Evolutionary conservation across 2,329 filamentous ascomycete species (phyloP), one percentile per base, ranked within the genome.

Genomic region (Keithomyces neogunnii): DNA sequence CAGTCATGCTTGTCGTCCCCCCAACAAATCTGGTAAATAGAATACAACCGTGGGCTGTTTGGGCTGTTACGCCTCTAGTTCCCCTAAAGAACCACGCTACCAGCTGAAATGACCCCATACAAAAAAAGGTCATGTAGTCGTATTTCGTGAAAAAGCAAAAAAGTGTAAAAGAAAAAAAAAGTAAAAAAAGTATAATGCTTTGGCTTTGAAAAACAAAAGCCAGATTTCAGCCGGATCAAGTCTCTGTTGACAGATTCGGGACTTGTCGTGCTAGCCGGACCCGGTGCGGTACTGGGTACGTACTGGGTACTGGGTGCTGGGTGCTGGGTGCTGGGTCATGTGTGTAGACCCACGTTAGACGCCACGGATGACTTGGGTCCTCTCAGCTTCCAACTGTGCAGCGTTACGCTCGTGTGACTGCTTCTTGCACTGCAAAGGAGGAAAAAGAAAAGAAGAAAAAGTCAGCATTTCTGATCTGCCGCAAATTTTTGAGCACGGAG

Each of bases 401-500:
- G 89, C 88, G 69, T 99, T 99, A 59, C 90, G 84, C 69, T 95
- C 89, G 71, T 96, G 89, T 46, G 89, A 92, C 70, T 96, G 90
- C 76, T 95, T 93, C 80, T 96, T 96, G 80, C 92, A 96, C 82
- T 86, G 64, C 32, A 53, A 29, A 5, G 26, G 28, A 28, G 28
- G 7, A 49, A 31, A 11, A 49, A 13, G 10, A 13, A 48, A 49
- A 52, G 55, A 28, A 46, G 48, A 49, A 52, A 55, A 26, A 46
- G 49, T 55, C 38, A 59, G 54, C 44, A 42, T 36, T 6, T 2
- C 30, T 13, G 4, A 38, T 19, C 19, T 19, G 19, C 19, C 19
- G 19, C 19, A 19, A 19, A 19, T 19, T 19, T 45, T 33, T 43
- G 36, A 38, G 6, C 11, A 19, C 13, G 11, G 4, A 32, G 38